Evolutionary conservation across 2,329 filamentous ascomycete genomes (phyloP), one percentile per base, ranked within the genome.

Genomic region (Aotearoamyces nothofagi): DNA sequence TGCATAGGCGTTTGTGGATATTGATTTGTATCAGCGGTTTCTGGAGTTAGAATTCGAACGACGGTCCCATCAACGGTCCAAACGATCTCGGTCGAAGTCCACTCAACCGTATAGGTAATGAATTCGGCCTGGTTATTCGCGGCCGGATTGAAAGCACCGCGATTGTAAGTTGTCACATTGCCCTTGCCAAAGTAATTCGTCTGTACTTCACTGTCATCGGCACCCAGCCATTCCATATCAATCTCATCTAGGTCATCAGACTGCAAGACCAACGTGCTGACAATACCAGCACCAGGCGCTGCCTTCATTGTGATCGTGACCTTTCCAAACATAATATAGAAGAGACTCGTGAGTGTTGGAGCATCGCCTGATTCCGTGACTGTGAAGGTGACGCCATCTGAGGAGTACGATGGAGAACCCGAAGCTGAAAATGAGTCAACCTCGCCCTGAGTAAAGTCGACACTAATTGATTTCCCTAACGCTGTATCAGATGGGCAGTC

Each of bases 261-360:
- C 56, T 92, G 77, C 39, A 98, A 61, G 6, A 98, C 83, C 9
- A 90, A 67, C 25, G 83, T 90, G 53, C 82, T 93, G 39, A 98
- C 86, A 44, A 98, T 94, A 34, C 90, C 90, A 7, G 70, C 74
- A 5, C 90, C 90, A 0, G 84, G 77, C 7, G 90, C 84, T 15
- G 82, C 74, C 56, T 87, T 86, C 60, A 94, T 66, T 17, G 71
- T 76, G 41, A 86, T 70, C 40, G 92, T 79, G 47, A 94, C 80
- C 38, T 77, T 79, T 41, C 90, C 90, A 52, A 94, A 98, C 90
- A 98, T 96, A 59, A 98, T 93, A 63, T 94, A 96, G 69, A 92
- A 96, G 45, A 90, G 71, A 36, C 84, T 92, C 39, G 68, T 67
- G 36, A 98, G 69, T 51, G 87, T 78, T 0, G 90, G 90, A 3